phyloP scores from a whole-genome alignment of 768 basidiomycete species.

The Psilocybe azurescens region DNA sequence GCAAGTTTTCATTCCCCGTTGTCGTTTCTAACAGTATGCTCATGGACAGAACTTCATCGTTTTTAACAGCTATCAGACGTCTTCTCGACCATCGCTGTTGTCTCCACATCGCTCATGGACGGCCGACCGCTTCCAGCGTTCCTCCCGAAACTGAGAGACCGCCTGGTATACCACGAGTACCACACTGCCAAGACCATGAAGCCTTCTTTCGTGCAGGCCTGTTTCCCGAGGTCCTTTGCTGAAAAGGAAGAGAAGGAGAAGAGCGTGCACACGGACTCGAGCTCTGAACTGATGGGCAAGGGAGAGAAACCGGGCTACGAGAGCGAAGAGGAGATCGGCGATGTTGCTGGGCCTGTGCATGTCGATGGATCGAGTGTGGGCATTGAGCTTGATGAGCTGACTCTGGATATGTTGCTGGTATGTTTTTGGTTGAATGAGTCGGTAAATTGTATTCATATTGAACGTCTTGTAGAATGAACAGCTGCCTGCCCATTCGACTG shows the following conservation, averaged over 20 bases:
- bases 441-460: not conserved
- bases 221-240: not conserved
- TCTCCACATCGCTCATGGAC: conserved; percentile 40
- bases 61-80: conserved; percentile 44
- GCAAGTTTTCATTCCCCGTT: conserved; percentile 28
- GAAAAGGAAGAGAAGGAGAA: not conserved
- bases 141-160: conserved; percentile 45
- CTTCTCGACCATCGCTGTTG: conserved; percentile 45
- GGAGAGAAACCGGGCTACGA: not conserved
- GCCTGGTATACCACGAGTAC: conserved; percentile 47
- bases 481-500: conserved; percentile 48
- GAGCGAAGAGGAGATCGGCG: conserved; percentile 18
- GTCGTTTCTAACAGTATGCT: not conserved
- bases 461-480: conserved; percentile 40
- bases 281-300: conserved; percentile 2
- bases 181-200: conserved; percentile 23
- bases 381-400: conserved; percentile 44
- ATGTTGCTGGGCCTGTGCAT: conserved; percentile 32
- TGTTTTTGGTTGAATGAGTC: conserved; percentile 9
- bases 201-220: not conserved
- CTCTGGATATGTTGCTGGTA: conserved; percentile 44
- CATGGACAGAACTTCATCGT: not conserved
- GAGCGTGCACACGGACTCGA: conserved; percentile 11
- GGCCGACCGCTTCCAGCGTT: conserved; percentile 43
- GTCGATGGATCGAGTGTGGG: conserved; percentile 48